These are phyloP conservation scores for Podaxis sp. DNA, from an alignment of 768 basidiomycete genomes.

Conservation along the genomic window DNA sequence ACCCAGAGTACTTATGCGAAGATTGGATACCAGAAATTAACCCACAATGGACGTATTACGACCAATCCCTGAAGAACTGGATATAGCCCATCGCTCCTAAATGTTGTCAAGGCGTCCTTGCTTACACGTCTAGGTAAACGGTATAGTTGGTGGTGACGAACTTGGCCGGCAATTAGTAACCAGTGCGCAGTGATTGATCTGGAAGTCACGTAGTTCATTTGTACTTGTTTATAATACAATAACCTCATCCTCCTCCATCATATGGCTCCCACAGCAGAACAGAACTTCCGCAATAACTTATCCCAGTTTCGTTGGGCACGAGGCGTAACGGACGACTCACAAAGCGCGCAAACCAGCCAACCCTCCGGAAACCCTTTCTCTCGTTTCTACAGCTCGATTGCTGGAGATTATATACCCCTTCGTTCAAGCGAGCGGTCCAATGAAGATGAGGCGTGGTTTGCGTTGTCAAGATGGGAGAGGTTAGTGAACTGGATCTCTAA, in stretches of 20 bases:
- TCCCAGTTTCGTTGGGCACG: slow-evolving; percentile 88
- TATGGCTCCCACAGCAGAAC: slow-evolving; percentile 44
- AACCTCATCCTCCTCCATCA: slow-evolving; percentile 6
- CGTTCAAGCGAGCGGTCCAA: slow-evolving; percentile 78
- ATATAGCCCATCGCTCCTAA: no score
- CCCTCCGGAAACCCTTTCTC: slow-evolving; percentile 68
- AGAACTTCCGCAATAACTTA: slow-evolving; percentile 69
- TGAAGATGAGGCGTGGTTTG: slow-evolving; percentile 96
- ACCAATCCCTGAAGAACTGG: no score
- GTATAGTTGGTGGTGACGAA: no score
- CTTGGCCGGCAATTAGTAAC: no score
- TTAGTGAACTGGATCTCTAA: slow-evolving; percentile 25
- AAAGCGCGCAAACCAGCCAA: slow-evolving; percentile 34
- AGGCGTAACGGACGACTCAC: slow-evolving; percentile 70
- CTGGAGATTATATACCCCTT: slow-evolving; percentile 86
- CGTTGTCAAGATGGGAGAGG: slow-evolving; percentile 92
- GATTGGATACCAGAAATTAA: no score
- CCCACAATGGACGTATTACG: no score
- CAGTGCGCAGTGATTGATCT: no score
- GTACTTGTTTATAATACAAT: slow-evolving; percentile 8
- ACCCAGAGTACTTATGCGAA: no score
- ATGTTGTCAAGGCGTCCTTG: no score
- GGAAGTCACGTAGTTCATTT: background rate
- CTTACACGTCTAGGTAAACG: no score
- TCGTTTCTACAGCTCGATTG: slow-evolving; percentile 83